Evolutionary conservation across 2,329 filamentous ascomycete species (phyloP).

Genomic region (Canariomyces notabilis): DNA sequence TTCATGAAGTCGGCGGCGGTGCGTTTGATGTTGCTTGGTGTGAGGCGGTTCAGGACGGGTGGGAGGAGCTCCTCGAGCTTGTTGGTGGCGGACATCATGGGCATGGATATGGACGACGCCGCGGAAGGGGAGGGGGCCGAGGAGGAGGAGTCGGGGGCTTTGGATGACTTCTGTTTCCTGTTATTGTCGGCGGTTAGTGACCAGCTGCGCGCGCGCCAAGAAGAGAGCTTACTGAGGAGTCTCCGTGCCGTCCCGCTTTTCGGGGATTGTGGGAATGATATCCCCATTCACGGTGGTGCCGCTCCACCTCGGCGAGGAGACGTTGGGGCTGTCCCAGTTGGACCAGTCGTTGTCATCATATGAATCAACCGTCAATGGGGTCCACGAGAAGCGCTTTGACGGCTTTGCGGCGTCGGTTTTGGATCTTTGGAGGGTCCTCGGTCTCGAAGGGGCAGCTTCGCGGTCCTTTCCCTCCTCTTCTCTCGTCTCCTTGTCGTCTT

Average conservation of each 20-base stretch:
- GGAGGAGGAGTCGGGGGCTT: constrained; percentile 9
- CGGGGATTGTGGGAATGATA: constrained; percentile 40
- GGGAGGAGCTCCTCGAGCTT: constrained; percentile 57
- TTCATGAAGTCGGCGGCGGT: constrained; percentile 83
- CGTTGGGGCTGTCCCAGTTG: constrained; percentile 56
- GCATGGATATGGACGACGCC: constrained; percentile 17
- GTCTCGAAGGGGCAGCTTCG: constrained; percentile 27
- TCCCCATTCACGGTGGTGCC: constrained; percentile 53
- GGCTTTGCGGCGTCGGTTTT: constrained; percentile 36
- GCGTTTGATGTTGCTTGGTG: constrained; percentile 71
- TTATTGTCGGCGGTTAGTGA: background rate
- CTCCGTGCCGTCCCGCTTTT: constrained; percentile 43
- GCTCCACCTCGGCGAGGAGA: constrained; percentile 58
- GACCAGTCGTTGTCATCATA: constrained; percentile 60
- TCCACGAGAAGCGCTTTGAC: constrained; percentile 56
- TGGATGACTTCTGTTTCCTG: constrained; percentile 30
- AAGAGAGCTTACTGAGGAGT: constrained; percentile 43
- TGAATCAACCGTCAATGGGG: constrained; percentile 51
- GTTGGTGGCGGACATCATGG: constrained; percentile 31
- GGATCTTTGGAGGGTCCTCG: constrained; percentile 27
- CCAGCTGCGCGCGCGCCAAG: too few species aligned
- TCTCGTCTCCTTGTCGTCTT: constrained; percentile 2
- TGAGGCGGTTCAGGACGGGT: constrained; percentile 65
- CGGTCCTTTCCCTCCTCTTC: constrained; percentile 16
- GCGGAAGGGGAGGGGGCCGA: background rate